These are phyloP conservation scores for Globisporangium paddicum DNA, from an alignment of 352 stramenopile genomes.

Conservation along the genomic window DNA sequence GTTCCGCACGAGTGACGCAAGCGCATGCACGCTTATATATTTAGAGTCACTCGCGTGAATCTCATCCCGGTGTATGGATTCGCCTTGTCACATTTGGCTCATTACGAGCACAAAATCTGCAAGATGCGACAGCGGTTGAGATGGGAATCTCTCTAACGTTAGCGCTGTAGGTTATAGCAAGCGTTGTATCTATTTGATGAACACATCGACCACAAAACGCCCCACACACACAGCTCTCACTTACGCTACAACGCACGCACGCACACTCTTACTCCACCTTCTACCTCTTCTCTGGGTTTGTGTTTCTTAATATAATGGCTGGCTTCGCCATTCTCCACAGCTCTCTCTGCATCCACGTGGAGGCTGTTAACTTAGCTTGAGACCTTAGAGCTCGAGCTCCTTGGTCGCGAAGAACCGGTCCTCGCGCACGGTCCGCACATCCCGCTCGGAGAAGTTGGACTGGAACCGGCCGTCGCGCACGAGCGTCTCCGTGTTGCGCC, in stretches of 20 bases:
- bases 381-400: slow-evolving; percentile 10
- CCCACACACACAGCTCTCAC: background rate
- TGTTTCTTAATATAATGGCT: background rate
- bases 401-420: slow-evolving; percentile 14
- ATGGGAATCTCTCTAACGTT: no score
- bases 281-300: background rate
- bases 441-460: slow-evolving; percentile 51
- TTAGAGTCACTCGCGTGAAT: no score
- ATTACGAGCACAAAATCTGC: no score
- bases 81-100: no score
- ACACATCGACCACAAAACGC: background rate
- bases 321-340: background rate
- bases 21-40: no score
- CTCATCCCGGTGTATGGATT: no score
- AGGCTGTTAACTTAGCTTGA: slow-evolving; percentile 3
- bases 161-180: no score
- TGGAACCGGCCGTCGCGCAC: slow-evolving; percentile 55
- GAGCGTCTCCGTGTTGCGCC: slow-evolving; percentile 65
- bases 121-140: no score
- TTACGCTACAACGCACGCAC: background rate
- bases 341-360: background rate
- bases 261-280: background rate
- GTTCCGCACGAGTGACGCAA: background rate
- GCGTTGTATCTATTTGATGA: background rate
- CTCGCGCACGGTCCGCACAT: slow-evolving; percentile 26